A percentile compares a stretch with the other conserved stretches of the same genome.
Evolutionary conservation across 345 rosid species (phyloP).

Genomic region (Physaria fendleri): DNA sequence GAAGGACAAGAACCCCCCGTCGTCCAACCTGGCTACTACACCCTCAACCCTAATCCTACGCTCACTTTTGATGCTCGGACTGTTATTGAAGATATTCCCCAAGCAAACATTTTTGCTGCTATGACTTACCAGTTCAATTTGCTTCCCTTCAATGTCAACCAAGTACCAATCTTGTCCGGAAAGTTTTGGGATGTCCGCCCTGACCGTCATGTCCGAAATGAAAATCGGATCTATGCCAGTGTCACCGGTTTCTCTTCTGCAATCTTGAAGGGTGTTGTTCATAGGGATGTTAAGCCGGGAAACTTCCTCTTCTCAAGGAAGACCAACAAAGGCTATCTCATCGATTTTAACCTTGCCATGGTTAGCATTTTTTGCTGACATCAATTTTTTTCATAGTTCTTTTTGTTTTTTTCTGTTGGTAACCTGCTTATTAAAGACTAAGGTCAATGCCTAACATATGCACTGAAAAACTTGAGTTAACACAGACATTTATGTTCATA

Average conservation of each 20-base stretch:
- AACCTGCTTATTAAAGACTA: neutral
- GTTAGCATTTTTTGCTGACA: slow-evolving; percentile 44
- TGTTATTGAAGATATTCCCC: too few relatives aligned
- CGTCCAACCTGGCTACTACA: too few relatives aligned
- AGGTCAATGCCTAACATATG: slow-evolving; percentile 7
- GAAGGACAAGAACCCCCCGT: too few relatives aligned
- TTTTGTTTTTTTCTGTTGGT: neutral
- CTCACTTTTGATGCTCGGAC: too few relatives aligned
- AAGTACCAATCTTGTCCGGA: too few relatives aligned
- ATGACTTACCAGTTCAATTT: too few relatives aligned
- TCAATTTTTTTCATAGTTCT: neutral
- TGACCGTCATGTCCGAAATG: too few relatives aligned
- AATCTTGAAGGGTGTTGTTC: slow-evolving; percentile 65
- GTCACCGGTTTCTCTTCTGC: slow-evolving; percentile 11
- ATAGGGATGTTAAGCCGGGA: slow-evolving; percentile 96
- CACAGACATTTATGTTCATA: neutral
- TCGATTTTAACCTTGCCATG: slow-evolving; percentile 94
- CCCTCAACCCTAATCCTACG: too few relatives aligned
- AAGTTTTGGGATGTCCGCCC: too few relatives aligned
- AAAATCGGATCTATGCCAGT: too few relatives aligned
- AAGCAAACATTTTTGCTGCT: too few relatives aligned
- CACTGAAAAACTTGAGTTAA: slow-evolving; percentile 4
- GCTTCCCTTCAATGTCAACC: too few relatives aligned
- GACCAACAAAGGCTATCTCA: slow-evolving; percentile 73
- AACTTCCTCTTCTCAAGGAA: slow-evolving; percentile 86